Evolutionary conservation across 2,329 filamentous ascomycete species (phyloP), one percentile per base, ranked within the genome.

Genomic region (Sporothrix humicola): DNA sequence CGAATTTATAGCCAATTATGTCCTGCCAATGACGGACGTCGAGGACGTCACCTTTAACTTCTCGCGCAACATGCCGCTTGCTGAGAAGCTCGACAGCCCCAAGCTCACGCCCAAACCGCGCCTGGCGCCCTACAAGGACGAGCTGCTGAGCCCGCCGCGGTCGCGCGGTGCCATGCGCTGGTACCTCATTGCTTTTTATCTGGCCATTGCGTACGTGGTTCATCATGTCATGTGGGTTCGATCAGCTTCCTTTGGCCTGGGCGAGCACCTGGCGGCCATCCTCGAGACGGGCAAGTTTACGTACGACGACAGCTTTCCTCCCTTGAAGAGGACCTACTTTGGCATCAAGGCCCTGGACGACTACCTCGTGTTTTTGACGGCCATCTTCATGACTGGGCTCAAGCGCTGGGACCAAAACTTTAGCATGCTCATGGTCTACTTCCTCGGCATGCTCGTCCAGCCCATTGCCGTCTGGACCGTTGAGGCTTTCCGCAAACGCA

Each of bases 401-500:
- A 71, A 68, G 15, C 48, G n/a, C 26, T 71, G 61, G 69, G 72
- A 72, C 50, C 26, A n/a, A 9, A 48, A 17, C 17, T 73, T 65
- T 26, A 23, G 52, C 48, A 70, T 76, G 46, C 73, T 74, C 61
- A 31, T 71, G 70, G 3, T 68, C 4, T 72, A 73, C 37, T 74
- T 73, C 12, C 73, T 76, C 46, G 71, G 71, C 46, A 66, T 69
- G 26, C 58, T 75, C 5, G 20, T 72, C 3, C 72, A 72, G 15
- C 23, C 69, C 3, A 56, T 76, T 0, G 61, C 73, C 12, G 73
- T 77, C 52, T 77, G 74, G 75, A 72, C 66, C 0, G 63, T 75
- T 31, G 76, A 77, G 48, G 73, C 72, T 0, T 73, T 73, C 42
- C 73, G 76, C 8, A 71, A 65, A 2, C 74, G 76, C 17, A 76